A percentile compares a stretch with the other conserved stretches of the same genome.
phyloP scores from a whole-genome alignment of 116 monocot genomes.

The Cymodocea nodosa region DNA sequence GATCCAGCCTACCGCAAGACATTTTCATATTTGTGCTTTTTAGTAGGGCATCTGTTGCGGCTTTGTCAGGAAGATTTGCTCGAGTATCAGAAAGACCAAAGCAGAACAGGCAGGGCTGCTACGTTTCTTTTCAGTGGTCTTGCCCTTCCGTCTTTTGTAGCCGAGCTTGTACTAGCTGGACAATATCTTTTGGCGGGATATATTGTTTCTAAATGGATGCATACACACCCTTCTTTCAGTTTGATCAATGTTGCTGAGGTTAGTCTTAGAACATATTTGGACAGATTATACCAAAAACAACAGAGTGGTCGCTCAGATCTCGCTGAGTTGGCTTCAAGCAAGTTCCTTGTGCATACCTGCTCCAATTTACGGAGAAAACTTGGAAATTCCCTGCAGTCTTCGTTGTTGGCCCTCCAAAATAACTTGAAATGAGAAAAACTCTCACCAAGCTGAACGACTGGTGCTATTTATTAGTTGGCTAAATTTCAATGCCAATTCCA shows the following conservation, averaged over 20 bases:
- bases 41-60: slow-evolving; percentile 43
- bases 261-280: slow-evolving; percentile 55
- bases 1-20: slow-evolving; percentile 30
- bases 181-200: slow-evolving; percentile 60
- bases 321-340: slow-evolving; percentile 8
- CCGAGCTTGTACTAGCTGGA: slow-evolving; percentile 49
- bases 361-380: slow-evolving; percentile 14
- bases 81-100: slow-evolving; percentile 9
- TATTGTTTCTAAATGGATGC: slow-evolving; percentile 72
- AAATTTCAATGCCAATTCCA: too few species aligned
- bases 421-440: background rate
- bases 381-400: slow-evolving; percentile 8
- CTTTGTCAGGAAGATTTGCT: slow-evolving; percentile 44
- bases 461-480: too few species aligned
- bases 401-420: slow-evolving; percentile 7
- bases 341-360: slow-evolving; percentile 9
- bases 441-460: too few species aligned
- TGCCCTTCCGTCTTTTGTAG: slow-evolving; percentile 60
- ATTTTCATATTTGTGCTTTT: slow-evolving; percentile 60
- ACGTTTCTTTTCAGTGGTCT: slow-evolving; percentile 25
- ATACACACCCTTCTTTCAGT: slow-evolving; percentile 42
- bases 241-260: slow-evolving; percentile 45
- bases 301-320: slow-evolving; percentile 1
- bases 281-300: slow-evolving; percentile 15
- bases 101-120: slow-evolving; percentile 1